phyloP scores from a whole-genome alignment of 345 rosid genomes.

The Linum trigynum region DNA sequence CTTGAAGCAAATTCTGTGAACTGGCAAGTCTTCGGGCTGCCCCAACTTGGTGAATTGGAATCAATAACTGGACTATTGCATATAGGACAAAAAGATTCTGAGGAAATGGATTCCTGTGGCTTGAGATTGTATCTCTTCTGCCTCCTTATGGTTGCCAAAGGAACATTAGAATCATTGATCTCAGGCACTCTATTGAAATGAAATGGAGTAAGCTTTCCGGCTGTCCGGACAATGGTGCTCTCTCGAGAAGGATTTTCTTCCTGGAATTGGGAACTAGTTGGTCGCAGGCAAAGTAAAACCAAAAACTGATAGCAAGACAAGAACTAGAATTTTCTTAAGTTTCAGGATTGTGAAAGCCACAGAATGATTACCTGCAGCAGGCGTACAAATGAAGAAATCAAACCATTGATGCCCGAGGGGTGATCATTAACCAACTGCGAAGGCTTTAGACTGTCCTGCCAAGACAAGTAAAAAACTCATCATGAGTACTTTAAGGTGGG shows the following conservation, averaged over 20 bases:
- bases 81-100: slow-evolving; percentile 68
- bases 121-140: slow-evolving; percentile 61
- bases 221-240: slow-evolving; percentile 74
- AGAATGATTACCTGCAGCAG: slow-evolving; percentile 50
- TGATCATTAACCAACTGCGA: slow-evolving; percentile 31
- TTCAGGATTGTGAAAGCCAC: not conserved
- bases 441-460: slow-evolving; percentile 84
- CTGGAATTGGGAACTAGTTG: slow-evolving; percentile 31
- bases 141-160: slow-evolving; percentile 70
- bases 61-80: slow-evolving; percentile 56
- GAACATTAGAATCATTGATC: slow-evolving; percentile 48
- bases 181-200: slow-evolving; percentile 79
- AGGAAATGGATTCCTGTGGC: slow-evolving; percentile 51
- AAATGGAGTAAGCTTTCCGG: slow-evolving; percentile 88
- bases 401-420: slow-evolving; percentile 56
- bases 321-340: not conserved
- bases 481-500: slow-evolving; percentile 15
- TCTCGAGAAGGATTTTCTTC: slow-evolving; percentile 90
- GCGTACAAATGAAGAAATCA: slow-evolving; percentile 76
- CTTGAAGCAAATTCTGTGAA: slow-evolving; percentile 32
- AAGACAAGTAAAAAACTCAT: slow-evolving; percentile 28
- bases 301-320: no score
- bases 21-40: slow-evolving; percentile 12
- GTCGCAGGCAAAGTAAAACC: no score
- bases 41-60: slow-evolving; percentile 31